phyloP scores from a whole-genome alignment of 2,329 filamentous ascomycete genomes.

The Thielaviopsis euricoi region DNA sequence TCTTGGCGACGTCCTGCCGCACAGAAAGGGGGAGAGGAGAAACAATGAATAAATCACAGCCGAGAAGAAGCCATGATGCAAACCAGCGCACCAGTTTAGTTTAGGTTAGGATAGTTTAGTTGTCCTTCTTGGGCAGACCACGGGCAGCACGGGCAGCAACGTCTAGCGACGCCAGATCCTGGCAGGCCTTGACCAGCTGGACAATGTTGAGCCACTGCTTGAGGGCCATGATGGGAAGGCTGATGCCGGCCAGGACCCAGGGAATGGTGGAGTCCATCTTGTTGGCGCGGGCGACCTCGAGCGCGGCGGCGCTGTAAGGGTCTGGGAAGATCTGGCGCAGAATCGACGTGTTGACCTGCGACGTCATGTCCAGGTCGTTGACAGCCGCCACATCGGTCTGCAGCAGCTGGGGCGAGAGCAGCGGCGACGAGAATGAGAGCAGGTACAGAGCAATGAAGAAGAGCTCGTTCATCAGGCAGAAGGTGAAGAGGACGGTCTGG shows the following conservation, averaged over 20 bases:
- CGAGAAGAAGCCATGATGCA: background rate
- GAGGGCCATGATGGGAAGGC: slow-evolving; percentile 69
- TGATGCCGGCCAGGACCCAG: slow-evolving; percentile 62
- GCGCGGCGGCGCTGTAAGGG: slow-evolving; percentile 79
- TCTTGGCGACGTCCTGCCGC: background rate
- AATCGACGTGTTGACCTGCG: slow-evolving; percentile 51
- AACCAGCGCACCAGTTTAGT: too few relatives aligned
- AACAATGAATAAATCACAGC: background rate
- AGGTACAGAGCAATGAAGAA: slow-evolving; percentile 99
- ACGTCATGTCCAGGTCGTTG: slow-evolving; percentile 42
- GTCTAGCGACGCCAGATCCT: slow-evolving; percentile 88
- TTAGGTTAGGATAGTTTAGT: slow-evolving; percentile 1
- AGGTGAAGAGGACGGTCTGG: slow-evolving; percentile 76
- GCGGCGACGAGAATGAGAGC: slow-evolving; percentile 85
- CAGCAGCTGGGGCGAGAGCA: slow-evolving; percentile 70
- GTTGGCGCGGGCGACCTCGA: slow-evolving; percentile 85
- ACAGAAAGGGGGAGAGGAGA: too few relatives aligned
- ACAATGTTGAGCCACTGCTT: slow-evolving; percentile 94
- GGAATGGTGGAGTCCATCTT: slow-evolving; percentile 61
- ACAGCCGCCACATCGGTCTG: slow-evolving; percentile 22
- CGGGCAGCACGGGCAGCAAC: slow-evolving; percentile 39
- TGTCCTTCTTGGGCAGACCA: slow-evolving; percentile 35
- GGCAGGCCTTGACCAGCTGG: slow-evolving; percentile 84
- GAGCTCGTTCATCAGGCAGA: slow-evolving; percentile 80
- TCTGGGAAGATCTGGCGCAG: slow-evolving; percentile 67